phyloP scores from a whole-genome alignment of 768 basidiomycete genomes.

The Amanita subjunquillea region DNA sequence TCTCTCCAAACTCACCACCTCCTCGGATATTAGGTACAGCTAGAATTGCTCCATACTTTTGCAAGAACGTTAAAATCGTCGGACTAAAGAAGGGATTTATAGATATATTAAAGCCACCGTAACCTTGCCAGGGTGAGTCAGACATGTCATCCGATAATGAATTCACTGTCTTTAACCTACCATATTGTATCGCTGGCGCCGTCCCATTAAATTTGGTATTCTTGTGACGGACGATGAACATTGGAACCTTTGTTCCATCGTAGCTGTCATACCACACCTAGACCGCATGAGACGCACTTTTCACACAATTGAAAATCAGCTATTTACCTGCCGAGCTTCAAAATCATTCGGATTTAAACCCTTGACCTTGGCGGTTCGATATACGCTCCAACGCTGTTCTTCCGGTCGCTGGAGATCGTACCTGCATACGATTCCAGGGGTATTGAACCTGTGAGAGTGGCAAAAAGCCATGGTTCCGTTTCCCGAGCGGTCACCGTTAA shows the following conservation, averaged over 20 bases:
- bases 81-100: slow-evolving; percentile 67
- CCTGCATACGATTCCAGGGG: slow-evolving; percentile 53
- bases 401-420: slow-evolving; percentile 56
- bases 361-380: slow-evolving; percentile 44
- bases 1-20: slow-evolving; percentile 73
- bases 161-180: slow-evolving; percentile 20
- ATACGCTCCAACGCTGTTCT: slow-evolving; percentile 41
- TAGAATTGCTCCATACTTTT: slow-evolving; percentile 57
- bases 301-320: not conserved
- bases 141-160: not conserved
- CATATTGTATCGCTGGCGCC: slow-evolving; percentile 71
- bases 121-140: slow-evolving; percentile 30
- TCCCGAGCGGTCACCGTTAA: slow-evolving; percentile 41
- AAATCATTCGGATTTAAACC: slow-evolving; percentile 64
- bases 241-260: slow-evolving; percentile 74
- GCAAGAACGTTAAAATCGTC: slow-evolving; percentile 61
- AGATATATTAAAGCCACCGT: slow-evolving; percentile 73
- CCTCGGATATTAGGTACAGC: slow-evolving; percentile 55
- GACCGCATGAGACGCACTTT: not conserved
- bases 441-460: slow-evolving; percentile 60
- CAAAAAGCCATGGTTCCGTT: slow-evolving; percentile 51
- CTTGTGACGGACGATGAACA: slow-evolving; percentile 78
- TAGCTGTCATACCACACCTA: slow-evolving; percentile 72
- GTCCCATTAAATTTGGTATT: slow-evolving; percentile 61
- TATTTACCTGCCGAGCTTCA: slow-evolving; percentile 45